Percentiles rank a stretch among this genome's conserved stretches.
Conservation (phyloP, 306 rosid genomes). For the Dalbergia oliveri region DNA sequence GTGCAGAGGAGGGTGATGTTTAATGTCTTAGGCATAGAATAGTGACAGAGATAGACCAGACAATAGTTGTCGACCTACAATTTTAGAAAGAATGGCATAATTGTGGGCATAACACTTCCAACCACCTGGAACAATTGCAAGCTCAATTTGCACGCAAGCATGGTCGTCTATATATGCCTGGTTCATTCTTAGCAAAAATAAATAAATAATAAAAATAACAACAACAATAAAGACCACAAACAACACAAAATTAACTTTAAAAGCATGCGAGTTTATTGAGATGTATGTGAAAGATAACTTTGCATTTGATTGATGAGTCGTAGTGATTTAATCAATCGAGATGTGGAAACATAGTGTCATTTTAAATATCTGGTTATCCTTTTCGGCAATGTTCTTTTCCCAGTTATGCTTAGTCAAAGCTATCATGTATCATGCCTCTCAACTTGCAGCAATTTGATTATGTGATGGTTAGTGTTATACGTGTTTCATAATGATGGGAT, state of each 20-base stretch:
- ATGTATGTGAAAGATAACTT: not conserved
- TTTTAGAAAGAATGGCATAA: conserved; percentile 33
- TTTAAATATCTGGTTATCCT: not conserved
- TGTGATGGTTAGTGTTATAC: not conserved
- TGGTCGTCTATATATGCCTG: not conserved
- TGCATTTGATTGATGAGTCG: not conserved
- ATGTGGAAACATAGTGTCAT: not conserved
- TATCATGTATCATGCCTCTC: not conserved
- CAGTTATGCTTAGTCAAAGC: not conserved
- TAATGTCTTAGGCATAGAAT: conserved; percentile 30
- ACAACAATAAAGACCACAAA: not conserved
- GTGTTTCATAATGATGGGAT: not conserved
- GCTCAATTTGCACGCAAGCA: not conserved
- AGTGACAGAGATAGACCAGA: conserved; percentile 22
- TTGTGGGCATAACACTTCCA: conserved; percentile 34
- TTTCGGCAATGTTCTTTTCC: not conserved
- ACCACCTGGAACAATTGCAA: conserved; percentile 36
- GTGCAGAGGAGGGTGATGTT: conserved; percentile 9
- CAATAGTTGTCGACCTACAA: conserved; percentile 41
- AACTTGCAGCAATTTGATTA: not conserved
- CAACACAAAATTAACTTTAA: not conserved
- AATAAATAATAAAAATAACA: not conserved
- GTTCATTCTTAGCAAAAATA: not conserved
- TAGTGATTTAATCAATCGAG: conserved; percentile 2
- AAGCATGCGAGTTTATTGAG: not conserved